Percentiles rank a stretch among this genome's conserved stretches.
phyloP scores from a whole-genome alignment of 441 rosid genomes.

The Hypseocharis bilobata region DNA sequence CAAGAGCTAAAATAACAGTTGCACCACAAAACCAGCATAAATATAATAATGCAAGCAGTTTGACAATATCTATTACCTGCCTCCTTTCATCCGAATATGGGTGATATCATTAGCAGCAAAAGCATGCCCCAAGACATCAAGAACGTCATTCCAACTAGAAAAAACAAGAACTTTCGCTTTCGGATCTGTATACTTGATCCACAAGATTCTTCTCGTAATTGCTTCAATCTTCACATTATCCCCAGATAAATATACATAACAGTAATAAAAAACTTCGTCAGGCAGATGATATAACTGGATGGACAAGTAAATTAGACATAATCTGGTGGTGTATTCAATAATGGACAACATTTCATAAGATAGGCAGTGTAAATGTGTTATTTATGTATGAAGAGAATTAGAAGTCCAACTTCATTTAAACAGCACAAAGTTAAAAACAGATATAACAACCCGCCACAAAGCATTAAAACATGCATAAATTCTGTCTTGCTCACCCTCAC shows the following conservation, averaged over 20 bases:
- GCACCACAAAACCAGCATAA: background rate
- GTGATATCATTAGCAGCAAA: constrained; percentile 58
- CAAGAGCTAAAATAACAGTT: background rate
- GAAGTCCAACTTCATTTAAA: no score
- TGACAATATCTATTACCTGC: constrained; percentile 44
- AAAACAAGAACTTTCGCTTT: constrained; percentile 82
- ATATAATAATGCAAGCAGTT: background rate
- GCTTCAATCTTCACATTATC: constrained; percentile 64
- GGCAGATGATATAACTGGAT: background rate
- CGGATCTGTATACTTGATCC: constrained; percentile 70
- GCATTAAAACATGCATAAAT: no score
- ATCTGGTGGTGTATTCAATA: no score
- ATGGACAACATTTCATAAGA: no score
- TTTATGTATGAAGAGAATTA: no score
- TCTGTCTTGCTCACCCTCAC: no score
- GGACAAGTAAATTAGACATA: background rate
- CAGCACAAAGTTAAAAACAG: no score
- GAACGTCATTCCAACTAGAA: constrained; percentile 98
- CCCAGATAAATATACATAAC: constrained; percentile 13
- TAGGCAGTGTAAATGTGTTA: no score
- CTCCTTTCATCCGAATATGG: constrained; percentile 82
- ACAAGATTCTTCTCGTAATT: constrained; percentile 72
- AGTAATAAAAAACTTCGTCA: background rate
- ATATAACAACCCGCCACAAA: no score
- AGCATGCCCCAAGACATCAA: constrained; percentile 88